Percentiles rank a stretch among this genome's conserved stretches.
Evolutionary conservation across 169 alveolate species (phyloP).

Genomic region (Cryptosporidium tyzzeri): DNA sequence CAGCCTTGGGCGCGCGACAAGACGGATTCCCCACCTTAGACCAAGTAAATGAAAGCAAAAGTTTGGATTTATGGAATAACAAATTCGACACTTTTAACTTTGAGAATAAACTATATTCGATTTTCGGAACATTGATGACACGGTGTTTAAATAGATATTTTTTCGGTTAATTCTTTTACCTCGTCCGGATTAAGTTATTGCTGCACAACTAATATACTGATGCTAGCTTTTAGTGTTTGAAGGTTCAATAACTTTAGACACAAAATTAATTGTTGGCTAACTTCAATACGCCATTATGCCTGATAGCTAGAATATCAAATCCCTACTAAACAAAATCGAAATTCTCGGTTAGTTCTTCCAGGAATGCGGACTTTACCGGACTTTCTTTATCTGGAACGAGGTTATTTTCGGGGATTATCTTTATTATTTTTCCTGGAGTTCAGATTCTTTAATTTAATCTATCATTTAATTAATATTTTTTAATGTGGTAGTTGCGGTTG

Average conservation of each 20-base stretch:
- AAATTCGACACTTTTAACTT: no score
- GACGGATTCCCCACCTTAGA: constrained; percentile 22
- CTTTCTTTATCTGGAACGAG: background rate
- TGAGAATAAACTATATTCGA: background rate
- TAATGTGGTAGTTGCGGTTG: background rate
- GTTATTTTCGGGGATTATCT: no score
- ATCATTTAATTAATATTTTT: background rate
- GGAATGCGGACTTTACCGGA: no score
- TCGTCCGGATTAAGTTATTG: no score
- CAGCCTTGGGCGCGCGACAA: constrained; percentile 44
- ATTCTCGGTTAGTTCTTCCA: no score
- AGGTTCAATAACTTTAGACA: no score
- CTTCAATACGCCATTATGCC: no score
- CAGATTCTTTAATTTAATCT: background rate
- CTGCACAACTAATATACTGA: no score
- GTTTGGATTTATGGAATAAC: no score
- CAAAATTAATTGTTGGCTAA: background rate
- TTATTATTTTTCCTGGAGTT: background rate
- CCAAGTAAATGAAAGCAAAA: no score
- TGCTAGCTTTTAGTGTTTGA: no score
- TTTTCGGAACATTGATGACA: background rate
- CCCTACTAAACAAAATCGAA: background rate
- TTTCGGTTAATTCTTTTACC: background rate
- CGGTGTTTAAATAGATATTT: background rate
- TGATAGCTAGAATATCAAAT: background rate